Evolutionary conservation across 2,329 filamentous ascomycete species (phyloP), one percentile per base, ranked within the genome.

Genomic region (Emmonsia crescens): DNA sequence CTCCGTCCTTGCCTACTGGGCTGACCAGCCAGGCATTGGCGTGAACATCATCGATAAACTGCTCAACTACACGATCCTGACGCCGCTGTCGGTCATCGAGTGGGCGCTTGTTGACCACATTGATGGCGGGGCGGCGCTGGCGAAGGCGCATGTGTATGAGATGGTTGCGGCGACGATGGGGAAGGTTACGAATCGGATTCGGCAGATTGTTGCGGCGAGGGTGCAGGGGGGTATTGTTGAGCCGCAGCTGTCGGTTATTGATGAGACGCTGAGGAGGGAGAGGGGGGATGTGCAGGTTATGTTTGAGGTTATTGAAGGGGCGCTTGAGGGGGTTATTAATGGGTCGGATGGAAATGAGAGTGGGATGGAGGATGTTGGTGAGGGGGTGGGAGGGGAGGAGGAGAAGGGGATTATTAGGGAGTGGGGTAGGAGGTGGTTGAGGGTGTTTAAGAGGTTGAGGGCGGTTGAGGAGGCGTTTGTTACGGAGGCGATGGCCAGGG

Each of bases 41-140:
- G 85, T 97, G 67, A 89, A 89, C 68, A 96, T 99, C 68, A 83
- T 97, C 62, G 93, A 97, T 79, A 97, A 97, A 76, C 83, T 99
- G 5, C 86, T 99, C 68, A 99, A 97, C 77, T 99, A 96, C 78
- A 92, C 89, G 16, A 96, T 99, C 68, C 82, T 99, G 42, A 91
- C 88, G 9, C 94, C 94, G 0, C 80, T 86, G 62, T 87, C 87
- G 19, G 91, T 99, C 33, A 83, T 96, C 56, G 87, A 96, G 70
- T 99, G 94, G 94, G 90, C 90, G 0, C 81, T 99, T 14, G 80
- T 85, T 38, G 85, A 90, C 64, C 80, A 80, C 64, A 76, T 86
- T 60, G 77, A 83, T 24, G 83, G 85, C 2, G 88, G 88, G 57
- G 82, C 83, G 51, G 82, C 83, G 2, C 83, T 99, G 14, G 84